Evolutionary conservation across 2,329 filamentous ascomycete genomes (phyloP), one percentile per base, ranked within the genome.

Genomic region (Ascochyta koolunga): DNA sequence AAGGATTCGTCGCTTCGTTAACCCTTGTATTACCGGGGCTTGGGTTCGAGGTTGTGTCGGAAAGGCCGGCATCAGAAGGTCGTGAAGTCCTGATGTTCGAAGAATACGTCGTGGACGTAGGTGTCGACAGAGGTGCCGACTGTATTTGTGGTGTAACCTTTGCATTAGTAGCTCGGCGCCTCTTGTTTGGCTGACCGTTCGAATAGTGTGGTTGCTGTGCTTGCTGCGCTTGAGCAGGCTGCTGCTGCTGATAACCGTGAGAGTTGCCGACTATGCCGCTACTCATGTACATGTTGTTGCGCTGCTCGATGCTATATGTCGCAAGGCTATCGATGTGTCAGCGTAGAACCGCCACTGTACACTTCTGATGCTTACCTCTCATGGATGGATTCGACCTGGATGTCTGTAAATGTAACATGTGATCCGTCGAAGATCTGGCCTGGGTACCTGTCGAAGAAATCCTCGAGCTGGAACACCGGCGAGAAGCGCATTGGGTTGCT

Each of bases 391-490:
- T 90, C 87, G 13, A 87, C 76, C 7, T 82, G 74, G 1, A 89
- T 82, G 63, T 93, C 89, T 1, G 83, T 77, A 48, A 95, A 84
- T 15, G 84, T 88, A 32, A 93, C 79, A 66, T 92, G 89, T 1
- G 89, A 86, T 1, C 89, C 85, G 64, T 95, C 90, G 49, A 95
- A 90, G 5, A 82, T 79, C 51, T 86, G 81, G 1, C 86, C 88
- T 0, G 85, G 86, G 18, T 96, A 96, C 24, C 91, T 83, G 64
- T 95, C 90, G 64, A 95, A 93, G 73, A 96, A 96, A 68, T 95
- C 90, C 60, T 95, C 91, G 13, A 93, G 83, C 57, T 95, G 90
- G 66, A 95, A 93, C 1, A 90, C 89, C 0, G 90, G 88, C 0
- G 87, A 87, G 62, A 91, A 91, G 9, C 89, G 80, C 82, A 90